Evolutionary conservation across 805 yeast species (phyloP), one percentile per base, ranked within the genome.

Genomic region (Teunomyces cretensis): DNA sequence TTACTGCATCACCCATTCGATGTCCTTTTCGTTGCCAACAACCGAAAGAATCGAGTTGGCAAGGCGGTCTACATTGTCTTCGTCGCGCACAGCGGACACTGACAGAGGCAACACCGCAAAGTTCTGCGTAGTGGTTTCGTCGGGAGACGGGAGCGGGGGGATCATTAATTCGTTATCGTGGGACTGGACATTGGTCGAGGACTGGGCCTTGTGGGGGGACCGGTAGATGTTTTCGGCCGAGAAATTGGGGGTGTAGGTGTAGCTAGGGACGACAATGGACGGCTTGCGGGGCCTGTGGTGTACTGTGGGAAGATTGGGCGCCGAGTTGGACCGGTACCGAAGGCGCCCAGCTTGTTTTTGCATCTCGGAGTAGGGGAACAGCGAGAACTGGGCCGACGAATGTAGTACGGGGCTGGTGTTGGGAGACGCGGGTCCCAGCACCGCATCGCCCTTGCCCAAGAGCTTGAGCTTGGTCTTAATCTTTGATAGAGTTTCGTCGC

Each of bases 11-110:
- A 31, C 53, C 57, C 57, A 54, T 19, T 53, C 52, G 9, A 54
- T 40, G 11, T 47, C 46, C n/a, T 44, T 45, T 7, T 45, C 44
- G 35, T 39, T 45, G 12, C 30, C 47, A 2, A 54, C 51, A 14
- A 55, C 57, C 27, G 42, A 44, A 13, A 56, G 41, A 30, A 57
- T 57, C 19, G 52, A 51, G 17, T 40, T 49, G 22, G 60, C 60
- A 22, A 56, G 45, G 11, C 42, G 45, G 36, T 56, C 60, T 6
- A 56, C 47, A 35, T 17, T 35, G 28, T 35, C 38, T n/a, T 35
- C 38, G 22, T 35, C 38, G n/a, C 28, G 19, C 26, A 8, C 11
- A 9, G 38, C 12, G 13, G 15, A 24, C 4, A 13, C 28, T 2
- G 38, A 24, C 22, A 19, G 22, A 15, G 38, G 38, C 17, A 22